Evolutionary conservation across 805 yeast species (phyloP).

Genomic region (Blastobotrys muscicola): DNA sequence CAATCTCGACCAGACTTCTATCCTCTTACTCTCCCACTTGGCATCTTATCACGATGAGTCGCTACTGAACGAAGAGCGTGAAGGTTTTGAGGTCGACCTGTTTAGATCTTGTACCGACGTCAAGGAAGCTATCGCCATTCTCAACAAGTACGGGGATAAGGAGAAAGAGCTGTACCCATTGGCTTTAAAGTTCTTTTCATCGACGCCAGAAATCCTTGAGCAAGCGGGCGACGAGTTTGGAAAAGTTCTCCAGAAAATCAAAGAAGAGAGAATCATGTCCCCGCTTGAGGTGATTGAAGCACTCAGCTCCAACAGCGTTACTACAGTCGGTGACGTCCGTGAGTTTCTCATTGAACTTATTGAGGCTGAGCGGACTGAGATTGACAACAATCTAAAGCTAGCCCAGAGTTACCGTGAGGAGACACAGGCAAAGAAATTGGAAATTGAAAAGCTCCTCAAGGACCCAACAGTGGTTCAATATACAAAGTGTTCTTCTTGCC

Average conservation of each 20-base stretch:
- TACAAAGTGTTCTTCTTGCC: conserved; percentile 57
- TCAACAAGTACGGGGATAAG: conserved; percentile 48
- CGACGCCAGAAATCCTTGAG: conserved; percentile 42
- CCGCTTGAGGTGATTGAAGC: conserved; percentile 72
- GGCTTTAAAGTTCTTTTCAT: conserved; percentile 54
- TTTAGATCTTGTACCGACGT: conserved; percentile 62
- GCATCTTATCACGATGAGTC: conserved; percentile 27
- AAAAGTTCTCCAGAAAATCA: conserved; percentile 44
- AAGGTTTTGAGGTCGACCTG: conserved; percentile 47
- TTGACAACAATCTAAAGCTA: conserved; percentile 56
- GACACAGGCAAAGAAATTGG: conserved; percentile 42
- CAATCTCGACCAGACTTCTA: conserved; percentile 45
- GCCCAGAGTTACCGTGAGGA: conserved; percentile 61
- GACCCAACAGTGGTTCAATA: conserved; percentile 49
- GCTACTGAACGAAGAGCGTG: conserved; percentile 20
- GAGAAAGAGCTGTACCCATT: conserved; percentile 58
- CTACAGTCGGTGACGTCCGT: conserved; percentile 64
- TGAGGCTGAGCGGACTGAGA: conserved; percentile 50
- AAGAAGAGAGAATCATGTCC: conserved; percentile 45
- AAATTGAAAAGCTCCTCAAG: conserved; percentile 41
- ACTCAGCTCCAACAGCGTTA: conserved; percentile 49
- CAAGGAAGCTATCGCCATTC: conserved; percentile 44
- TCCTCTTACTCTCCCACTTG: conserved; percentile 49
- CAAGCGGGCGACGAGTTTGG: conserved; percentile 43
- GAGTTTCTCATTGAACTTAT: conserved; percentile 57